Conservation (phyloP, 345 rosid species). For the Zanthoxylum bungeanum region DNA sequence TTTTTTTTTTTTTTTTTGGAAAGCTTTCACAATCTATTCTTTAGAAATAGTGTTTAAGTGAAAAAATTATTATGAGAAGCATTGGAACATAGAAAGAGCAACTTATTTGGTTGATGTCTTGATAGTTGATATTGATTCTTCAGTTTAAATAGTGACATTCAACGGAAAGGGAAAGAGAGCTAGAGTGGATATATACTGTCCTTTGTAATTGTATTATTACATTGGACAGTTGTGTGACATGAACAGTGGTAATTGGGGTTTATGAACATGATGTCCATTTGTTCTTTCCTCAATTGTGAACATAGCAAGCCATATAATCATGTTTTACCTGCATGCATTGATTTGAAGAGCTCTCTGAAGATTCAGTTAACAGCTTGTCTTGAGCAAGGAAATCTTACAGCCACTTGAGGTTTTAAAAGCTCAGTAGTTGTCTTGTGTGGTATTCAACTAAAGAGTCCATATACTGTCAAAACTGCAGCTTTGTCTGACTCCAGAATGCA, state of each 20-base stretch:
- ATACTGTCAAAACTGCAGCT: not conserved
- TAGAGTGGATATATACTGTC: not conserved
- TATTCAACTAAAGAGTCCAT: not conserved
- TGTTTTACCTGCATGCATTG: not conserved
- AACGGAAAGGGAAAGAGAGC: not conserved
- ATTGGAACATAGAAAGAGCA: not conserved
- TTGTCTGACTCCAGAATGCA: not conserved
- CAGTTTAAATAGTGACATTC: not conserved
- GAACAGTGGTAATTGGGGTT: not conserved
- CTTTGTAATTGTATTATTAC: not conserved
- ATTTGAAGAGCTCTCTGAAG: not conserved
- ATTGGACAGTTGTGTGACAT: not conserved
- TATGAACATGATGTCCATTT: not conserved
- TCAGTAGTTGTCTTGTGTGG: not conserved
- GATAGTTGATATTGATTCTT: not conserved
- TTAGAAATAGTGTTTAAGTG: too few relatives aligned
- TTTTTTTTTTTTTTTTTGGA: not conserved
- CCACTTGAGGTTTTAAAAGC: not conserved
- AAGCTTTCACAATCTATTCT: not conserved
- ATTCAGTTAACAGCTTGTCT: not conserved
- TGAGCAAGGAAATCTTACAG: not conserved
- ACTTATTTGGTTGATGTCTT: not conserved
- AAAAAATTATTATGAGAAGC: not conserved
- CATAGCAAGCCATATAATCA: not conserved
- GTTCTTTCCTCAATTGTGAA: not conserved